Evolutionary conservation across 768 basidiomycete genomes (phyloP).

Genomic region (Rhodotorula taiwanensis): DNA sequence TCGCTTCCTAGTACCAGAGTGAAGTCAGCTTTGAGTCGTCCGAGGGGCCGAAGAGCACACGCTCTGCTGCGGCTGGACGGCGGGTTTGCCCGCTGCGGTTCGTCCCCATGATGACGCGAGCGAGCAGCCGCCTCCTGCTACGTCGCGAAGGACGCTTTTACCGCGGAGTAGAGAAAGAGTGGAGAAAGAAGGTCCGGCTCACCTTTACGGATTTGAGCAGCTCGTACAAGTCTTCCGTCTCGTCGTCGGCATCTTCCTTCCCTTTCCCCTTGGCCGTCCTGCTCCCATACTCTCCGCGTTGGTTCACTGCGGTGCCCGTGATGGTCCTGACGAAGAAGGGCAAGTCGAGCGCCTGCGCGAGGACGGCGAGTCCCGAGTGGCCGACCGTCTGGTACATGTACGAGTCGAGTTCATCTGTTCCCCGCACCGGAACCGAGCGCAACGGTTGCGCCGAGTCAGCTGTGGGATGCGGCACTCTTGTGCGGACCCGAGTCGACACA

Average conservation of each 20-base stretch:
- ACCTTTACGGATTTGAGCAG: constrained; percentile 74
- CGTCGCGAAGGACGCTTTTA: too few relatives aligned
- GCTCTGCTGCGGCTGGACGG: too few relatives aligned
- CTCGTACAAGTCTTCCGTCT: constrained; percentile 85
- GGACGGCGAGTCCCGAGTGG: constrained; percentile 79
- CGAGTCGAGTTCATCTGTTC: constrained; percentile 92
- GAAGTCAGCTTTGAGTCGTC: too few relatives aligned
- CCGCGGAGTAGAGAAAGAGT: background rate
- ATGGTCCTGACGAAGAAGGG: constrained; percentile 81
- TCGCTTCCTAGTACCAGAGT: background rate
- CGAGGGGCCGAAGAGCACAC: too few relatives aligned
- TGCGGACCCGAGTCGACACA: too few relatives aligned
- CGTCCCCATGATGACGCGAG: too few relatives aligned
- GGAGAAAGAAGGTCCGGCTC: constrained; percentile 30
- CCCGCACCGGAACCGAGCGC: too few relatives aligned
- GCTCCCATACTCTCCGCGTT: constrained; percentile 74
- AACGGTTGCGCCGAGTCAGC: too few relatives aligned
- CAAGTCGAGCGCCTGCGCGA: constrained; percentile 75
- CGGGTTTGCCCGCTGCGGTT: too few relatives aligned
- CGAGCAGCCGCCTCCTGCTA: too few relatives aligned
- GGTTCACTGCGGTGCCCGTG: constrained; percentile 68
- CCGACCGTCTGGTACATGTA: constrained; percentile 99
- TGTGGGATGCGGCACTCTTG: too few relatives aligned
- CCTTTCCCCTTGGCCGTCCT: background rate
- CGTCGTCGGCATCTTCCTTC: constrained; percentile 56